Evolutionary conservation across 805 yeast species (phyloP), one percentile per base, ranked within the genome.

Genomic region (Naumovozyma baii): DNA sequence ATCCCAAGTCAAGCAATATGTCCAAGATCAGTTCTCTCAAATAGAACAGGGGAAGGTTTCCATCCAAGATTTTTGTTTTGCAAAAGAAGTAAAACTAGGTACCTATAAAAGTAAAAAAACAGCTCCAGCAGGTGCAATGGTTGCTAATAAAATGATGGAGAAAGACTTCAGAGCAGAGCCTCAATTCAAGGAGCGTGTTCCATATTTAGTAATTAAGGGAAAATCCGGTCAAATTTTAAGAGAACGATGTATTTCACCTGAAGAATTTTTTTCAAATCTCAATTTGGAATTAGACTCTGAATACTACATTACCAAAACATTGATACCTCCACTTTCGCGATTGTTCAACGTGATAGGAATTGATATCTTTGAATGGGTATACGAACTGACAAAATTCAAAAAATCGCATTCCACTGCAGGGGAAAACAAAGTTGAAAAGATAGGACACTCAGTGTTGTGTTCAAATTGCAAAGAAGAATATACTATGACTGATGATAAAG

Each of bases 61-160:
- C 0, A 64, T 86, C 12, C 80, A 79, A 44, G 96, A 92, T 56
- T 86, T 87, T 54, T 81, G 95, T 52, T 92, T 92, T 65, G 88
- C 95, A 2, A 84, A 83, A 53, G 95, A 83, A 50, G 96, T 92
- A 3, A 71, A 81, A 40, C 64, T 86, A 34, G 97, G 97, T 0
- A 69, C 80, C 0, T 92, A 92, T 57, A 83, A 83, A 54, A 78
- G 74, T 45, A 82, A 76, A 25, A 65, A 68, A 12, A 70, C 76
- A 38, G 72, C 86, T 2, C 98, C 98, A 0, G 92, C 97, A 0
- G 97, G 97, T 0, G 97, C 98, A 0, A 69, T 78, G 12, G 70
- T 92, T 1, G 81, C 92, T n/a, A 70, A 72, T 45, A 72, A 73
- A 46, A 72, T 70, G 43, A 72, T 77, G 59, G 70, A 70, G 22